Percentiles rank a stretch among this genome's conserved stretches.
phyloP scores from a whole-genome alignment of 495 filamentous ascomycete species.

The Aspergillus carlsbadensis region DNA sequence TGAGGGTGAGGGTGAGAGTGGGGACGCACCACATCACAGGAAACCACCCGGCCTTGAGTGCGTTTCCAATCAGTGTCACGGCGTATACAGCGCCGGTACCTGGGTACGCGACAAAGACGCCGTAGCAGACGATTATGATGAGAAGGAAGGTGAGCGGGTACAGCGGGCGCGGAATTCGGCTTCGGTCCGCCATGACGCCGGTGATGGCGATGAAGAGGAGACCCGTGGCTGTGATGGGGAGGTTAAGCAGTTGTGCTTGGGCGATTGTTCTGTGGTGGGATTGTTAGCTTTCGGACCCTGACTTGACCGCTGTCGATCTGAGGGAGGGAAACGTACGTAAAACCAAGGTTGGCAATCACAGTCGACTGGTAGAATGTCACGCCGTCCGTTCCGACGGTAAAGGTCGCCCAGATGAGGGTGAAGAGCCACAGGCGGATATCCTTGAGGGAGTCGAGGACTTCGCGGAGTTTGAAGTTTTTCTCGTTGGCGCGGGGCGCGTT shows the following conservation, averaged over 20 bases:
- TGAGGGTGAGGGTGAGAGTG: neutral
- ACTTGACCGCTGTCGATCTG: no score
- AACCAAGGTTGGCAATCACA: constrained; percentile 44
- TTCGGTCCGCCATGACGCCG: constrained; percentile 39
- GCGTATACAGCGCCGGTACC: constrained; percentile 38
- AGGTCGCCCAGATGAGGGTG: constrained; percentile 36
- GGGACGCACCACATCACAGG: constrained; percentile 35
- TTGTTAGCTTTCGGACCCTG: no score
- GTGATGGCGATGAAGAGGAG: constrained; percentile 31
- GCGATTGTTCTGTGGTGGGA: constrained; percentile 27
- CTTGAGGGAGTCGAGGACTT: constrained; percentile 31
- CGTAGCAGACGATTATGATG: constrained; percentile 40
- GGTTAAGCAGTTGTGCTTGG: constrained; percentile 35
- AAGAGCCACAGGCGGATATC: constrained; percentile 27
- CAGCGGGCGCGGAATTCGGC: constrained; percentile 35
- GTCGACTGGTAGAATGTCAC: constrained; percentile 43
- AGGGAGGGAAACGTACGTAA: constrained; percentile 30
- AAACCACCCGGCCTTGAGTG: constrained; percentile 8
- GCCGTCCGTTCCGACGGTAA: constrained; percentile 40
- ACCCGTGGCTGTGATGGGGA: constrained; percentile 30
- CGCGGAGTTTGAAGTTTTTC: constrained; percentile 34
- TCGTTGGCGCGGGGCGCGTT: constrained; percentile 39
- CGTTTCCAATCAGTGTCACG: constrained; percentile 30
- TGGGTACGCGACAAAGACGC: constrained; percentile 39
- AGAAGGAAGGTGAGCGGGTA: constrained; percentile 40